Conservation (phyloP, 345 rosid species). For the Cardamine chenopodiifolia region DNA sequence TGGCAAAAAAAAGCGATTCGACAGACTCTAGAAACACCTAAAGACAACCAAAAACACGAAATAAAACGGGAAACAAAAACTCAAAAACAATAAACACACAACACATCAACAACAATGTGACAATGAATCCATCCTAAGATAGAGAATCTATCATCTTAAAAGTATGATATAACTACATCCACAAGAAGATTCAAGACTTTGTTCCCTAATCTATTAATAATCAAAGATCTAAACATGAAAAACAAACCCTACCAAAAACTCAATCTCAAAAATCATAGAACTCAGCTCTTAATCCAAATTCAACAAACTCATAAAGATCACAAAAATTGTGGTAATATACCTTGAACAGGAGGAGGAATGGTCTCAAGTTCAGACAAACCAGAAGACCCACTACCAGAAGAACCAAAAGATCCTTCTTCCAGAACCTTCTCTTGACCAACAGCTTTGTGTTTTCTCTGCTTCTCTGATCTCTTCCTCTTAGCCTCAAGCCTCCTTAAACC, state of each 20-base stretch:
- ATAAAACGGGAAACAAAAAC: neutral
- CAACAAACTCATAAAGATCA: neutral
- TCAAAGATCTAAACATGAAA: conserved; percentile 4
- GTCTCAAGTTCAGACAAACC: conserved; percentile 60
- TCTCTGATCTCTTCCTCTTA: conserved; percentile 78
- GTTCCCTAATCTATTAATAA: neutral
- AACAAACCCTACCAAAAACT: conserved; percentile 6
- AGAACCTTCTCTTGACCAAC: conserved; percentile 33
- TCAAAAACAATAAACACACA: neutral
- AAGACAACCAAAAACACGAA: no score
- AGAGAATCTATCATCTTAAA: neutral
- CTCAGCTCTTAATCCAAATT: neutral
- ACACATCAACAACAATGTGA: neutral
- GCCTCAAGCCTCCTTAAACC: conserved; percentile 69
- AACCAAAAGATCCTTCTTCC: conserved; percentile 56
- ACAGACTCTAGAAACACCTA: neutral
- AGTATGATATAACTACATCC: neutral
- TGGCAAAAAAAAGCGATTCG: neutral
- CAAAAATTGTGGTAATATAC: conserved; percentile 34
- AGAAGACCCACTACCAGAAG: conserved; percentile 66
- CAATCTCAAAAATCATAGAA: neutral
- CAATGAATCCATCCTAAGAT: neutral
- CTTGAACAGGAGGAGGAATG: conserved; percentile 49
- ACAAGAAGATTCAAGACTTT: neutral
- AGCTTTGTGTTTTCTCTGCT: conserved; percentile 51